Conservation (phyloP, 257 asterid species). For the Fraxinus excelsior region DNA sequence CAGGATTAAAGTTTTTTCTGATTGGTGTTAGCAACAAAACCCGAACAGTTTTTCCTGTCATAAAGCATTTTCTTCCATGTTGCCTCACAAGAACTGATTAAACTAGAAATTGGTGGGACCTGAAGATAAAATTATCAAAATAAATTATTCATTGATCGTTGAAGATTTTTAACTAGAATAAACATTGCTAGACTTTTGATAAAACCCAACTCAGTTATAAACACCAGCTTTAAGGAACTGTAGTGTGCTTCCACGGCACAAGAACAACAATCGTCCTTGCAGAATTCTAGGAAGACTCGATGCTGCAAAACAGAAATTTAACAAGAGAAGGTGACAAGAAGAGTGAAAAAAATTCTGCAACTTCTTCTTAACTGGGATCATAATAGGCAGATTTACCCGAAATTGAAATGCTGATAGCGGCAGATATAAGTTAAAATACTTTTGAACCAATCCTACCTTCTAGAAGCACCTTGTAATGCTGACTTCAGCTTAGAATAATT, state of each 20-base stretch:
- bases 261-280: slow-evolving; percentile 62
- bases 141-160: neutral
- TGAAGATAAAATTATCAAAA: slow-evolving; percentile 33
- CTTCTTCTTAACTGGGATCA: slow-evolving; percentile 18
- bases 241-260: slow-evolving; percentile 38
- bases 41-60: slow-evolving; percentile 29
- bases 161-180: slow-evolving; percentile 2
- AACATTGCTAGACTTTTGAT: neutral
- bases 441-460: slow-evolving; percentile 82
- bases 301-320: too few relatives aligned
- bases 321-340: too few relatives aligned
- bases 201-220: neutral
- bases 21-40: slow-evolving; percentile 31
- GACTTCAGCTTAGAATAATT: slow-evolving; percentile 44
- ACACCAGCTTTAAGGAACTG: slow-evolving; percentile 66
- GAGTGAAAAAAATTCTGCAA: neutral
- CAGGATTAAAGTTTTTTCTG: slow-evolving; percentile 40
- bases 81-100: slow-evolving; percentile 57
- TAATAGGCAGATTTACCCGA: slow-evolving; percentile 47
- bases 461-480: slow-evolving; percentile 66
- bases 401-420: slow-evolving; percentile 47
- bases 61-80: slow-evolving; percentile 53
- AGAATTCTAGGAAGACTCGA: slow-evolving; percentile 70
- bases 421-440: slow-evolving; percentile 54
- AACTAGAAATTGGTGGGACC: slow-evolving; percentile 75